These are phyloP conservation scores for Cynanchum wilfordii DNA, from an alignment of 257 asterid genomes.

Conservation along the genomic window DNA sequence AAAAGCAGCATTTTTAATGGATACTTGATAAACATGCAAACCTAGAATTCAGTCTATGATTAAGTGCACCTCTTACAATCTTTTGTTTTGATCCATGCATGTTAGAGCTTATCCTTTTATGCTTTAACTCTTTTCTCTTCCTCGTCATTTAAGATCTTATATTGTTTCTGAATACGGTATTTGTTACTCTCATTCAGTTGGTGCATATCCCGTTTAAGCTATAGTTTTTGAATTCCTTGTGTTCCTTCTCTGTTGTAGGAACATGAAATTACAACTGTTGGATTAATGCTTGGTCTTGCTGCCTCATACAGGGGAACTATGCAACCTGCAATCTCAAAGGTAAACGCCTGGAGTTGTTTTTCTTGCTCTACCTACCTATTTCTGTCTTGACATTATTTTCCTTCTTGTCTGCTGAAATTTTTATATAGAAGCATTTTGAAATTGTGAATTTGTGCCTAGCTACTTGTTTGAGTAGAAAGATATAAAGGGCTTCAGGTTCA, in stretches of 20 bases:
- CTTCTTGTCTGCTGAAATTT: background rate
- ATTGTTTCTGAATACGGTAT: background rate
- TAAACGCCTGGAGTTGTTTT: conserved; percentile 24
- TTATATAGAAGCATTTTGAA: background rate
- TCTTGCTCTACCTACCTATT: conserved; percentile 19
- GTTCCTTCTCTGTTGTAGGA: conserved; percentile 42
- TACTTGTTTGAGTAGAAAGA: background rate
- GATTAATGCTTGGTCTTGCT: conserved; percentile 96
- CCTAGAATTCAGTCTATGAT: background rate
- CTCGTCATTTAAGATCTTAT: conserved; percentile 5
- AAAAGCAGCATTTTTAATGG: background rate
- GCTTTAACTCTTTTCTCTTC: background rate
- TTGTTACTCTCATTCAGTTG: background rate
- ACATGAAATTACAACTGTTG: conserved; percentile 94
- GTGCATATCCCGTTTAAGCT: background rate
- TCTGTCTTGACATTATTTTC: conserved; percentile 7
- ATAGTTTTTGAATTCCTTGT: background rate
- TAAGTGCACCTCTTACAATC: background rate
- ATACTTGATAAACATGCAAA: background rate
- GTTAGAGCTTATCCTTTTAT: background rate
- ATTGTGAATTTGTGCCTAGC: background rate
- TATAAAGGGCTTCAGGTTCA: conserved; percentile 5
- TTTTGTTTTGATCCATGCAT: background rate
- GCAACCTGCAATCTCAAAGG: conserved; percentile 99
- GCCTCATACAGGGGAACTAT: conserved; percentile 94